These are phyloP conservation scores for Podaxis carcinomalis DNA, from an alignment of 768 basidiomycete species.

Conservation along the genomic window DNA sequence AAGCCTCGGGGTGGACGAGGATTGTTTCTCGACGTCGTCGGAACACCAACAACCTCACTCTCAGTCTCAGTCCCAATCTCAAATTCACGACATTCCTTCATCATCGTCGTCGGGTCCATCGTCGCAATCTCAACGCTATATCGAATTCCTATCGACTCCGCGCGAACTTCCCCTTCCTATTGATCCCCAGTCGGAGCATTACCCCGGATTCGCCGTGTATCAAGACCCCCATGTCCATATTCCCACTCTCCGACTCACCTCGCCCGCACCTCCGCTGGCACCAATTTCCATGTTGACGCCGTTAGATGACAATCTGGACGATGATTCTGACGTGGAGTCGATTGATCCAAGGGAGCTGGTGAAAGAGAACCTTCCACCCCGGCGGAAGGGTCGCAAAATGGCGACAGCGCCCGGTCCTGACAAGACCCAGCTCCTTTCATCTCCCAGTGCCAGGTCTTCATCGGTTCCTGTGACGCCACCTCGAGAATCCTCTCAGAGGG, in stretches of 20 bases:
- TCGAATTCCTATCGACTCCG: slow-evolving; percentile 22
- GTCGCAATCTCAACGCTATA: slow-evolving; percentile 12
- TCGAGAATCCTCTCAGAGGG: not conserved
- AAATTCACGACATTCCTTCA: slow-evolving; percentile 11
- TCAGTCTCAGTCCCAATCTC: slow-evolving; percentile 19
- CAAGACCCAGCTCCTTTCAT: slow-evolving; percentile 18
- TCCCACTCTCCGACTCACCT: not conserved
- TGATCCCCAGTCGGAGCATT: slow-evolving; percentile 56
- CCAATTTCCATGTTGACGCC: not conserved
- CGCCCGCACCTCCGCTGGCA: not conserved
- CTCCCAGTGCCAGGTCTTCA: slow-evolving; percentile 13
- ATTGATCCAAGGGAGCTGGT: slow-evolving; percentile 29
- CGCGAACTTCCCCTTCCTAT: slow-evolving; percentile 37
- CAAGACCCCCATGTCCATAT: slow-evolving; percentile 39
- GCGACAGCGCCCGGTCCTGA: slow-evolving; percentile 19
- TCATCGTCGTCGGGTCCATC: slow-evolving; percentile 15
- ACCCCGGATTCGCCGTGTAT: slow-evolving; percentile 62
- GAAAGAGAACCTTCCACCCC: slow-evolving; percentile 59
- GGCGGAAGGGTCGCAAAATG: slow-evolving; percentile 40
- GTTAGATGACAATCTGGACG: not conserved
- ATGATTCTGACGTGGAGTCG: slow-evolving; percentile 7
- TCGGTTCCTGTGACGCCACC: not conserved
- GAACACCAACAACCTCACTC: not conserved
- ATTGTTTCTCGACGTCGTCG: not conserved
- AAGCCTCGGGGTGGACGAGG: not conserved